Evolutionary conservation across 2,329 filamentous ascomycete genomes (phyloP).

Genomic region (Zalaria sp.): DNA sequence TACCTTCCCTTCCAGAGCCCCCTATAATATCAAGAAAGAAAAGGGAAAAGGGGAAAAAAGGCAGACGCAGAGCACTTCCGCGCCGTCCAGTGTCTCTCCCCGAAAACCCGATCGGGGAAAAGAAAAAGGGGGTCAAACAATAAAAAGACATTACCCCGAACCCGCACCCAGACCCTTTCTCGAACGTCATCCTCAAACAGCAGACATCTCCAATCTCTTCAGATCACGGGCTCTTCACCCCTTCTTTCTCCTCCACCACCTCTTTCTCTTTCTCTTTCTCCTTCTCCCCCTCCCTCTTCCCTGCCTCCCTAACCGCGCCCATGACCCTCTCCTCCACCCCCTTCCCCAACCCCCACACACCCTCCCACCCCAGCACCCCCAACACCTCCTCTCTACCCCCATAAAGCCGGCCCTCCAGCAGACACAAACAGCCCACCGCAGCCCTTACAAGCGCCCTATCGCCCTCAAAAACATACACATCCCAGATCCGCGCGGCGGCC

Average conservation of each 20-base stretch:
- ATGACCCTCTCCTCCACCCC: constrained; percentile 26
- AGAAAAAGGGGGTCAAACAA: too few relatives aligned
- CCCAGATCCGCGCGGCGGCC: constrained; percentile 60
- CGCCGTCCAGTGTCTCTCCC: too few relatives aligned
- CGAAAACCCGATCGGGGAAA: too few relatives aligned
- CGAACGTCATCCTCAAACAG: too few relatives aligned
- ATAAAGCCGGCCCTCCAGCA: constrained; percentile 37
- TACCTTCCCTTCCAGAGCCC: too few relatives aligned
- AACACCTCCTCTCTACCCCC: constrained; percentile 29
- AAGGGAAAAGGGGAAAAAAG: too few relatives aligned
- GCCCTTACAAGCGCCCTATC: constrained; percentile 58
- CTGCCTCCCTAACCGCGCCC: constrained; percentile 19
- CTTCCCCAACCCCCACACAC: constrained; percentile 17
- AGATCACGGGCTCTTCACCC: not conserved
- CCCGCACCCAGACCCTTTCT: too few relatives aligned
- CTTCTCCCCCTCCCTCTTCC: constrained; percentile 17
- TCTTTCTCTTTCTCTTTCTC: not conserved
- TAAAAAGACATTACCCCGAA: too few relatives aligned
- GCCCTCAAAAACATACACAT: constrained; percentile 71
- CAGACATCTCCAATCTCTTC: too few relatives aligned
- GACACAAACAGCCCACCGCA: constrained; percentile 50
- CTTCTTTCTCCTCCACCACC: not conserved
- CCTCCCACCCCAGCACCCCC: constrained; percentile 27
- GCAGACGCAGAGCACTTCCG: too few relatives aligned
- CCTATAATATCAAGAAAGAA: too few relatives aligned